Conservation (phyloP, 2,329 filamentous ascomycete species). For the Nemania sp. region DNA sequence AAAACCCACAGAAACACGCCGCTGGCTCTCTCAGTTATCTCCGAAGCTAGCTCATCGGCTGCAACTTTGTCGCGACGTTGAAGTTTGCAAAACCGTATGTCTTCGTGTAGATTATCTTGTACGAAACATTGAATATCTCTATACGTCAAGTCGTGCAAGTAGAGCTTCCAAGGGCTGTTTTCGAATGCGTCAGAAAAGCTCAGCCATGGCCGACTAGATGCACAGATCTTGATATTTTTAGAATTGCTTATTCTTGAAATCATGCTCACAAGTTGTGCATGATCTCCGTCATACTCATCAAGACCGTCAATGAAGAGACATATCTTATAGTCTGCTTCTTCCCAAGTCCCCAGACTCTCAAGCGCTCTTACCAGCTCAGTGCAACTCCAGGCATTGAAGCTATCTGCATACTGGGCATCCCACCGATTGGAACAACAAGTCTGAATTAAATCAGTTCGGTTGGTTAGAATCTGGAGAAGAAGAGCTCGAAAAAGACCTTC, state of each 20-base stretch:
- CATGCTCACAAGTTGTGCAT: neutral
- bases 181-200: conserved; percentile 5
- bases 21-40: neutral
- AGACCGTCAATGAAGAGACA: conserved; percentile 20
- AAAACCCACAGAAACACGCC: conserved; percentile 11
- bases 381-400: neutral
- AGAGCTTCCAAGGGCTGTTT: conserved; percentile 1
- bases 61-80: neutral
- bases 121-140: neutral
- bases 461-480: neutral
- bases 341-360: neutral
- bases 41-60: neutral
- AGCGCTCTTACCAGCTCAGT: neutral
- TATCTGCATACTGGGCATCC: neutral
- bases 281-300: conserved; percentile 9
- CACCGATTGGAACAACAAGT: neutral
- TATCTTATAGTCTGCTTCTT: neutral
- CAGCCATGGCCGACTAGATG: conserved; percentile 10
- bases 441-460: neutral
- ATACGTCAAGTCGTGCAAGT: conserved; percentile 3
- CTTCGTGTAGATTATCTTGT: neutral
- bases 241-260: neutral
- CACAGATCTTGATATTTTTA: conserved; percentile 8
- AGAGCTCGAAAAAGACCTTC: neutral
- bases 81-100: neutral